Base-by-base conservation (phyloP, 495 filamentous ascomycete species). In the Aspergillus indologenus region DNA sequence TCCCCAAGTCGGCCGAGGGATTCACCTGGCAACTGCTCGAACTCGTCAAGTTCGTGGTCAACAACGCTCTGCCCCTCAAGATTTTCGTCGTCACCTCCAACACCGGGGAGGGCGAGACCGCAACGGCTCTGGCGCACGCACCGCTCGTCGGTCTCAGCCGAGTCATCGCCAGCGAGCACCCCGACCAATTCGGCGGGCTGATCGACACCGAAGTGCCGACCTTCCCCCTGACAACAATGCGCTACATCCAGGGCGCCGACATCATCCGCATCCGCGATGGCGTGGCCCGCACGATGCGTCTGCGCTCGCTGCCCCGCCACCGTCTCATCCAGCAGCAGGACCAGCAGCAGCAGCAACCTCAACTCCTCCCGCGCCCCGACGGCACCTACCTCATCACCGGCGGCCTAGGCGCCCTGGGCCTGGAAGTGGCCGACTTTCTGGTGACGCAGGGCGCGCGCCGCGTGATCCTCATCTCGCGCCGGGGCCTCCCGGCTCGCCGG, bases 331-430 rank as follows among this genome's bases (percentile, higher is more conserved):
- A 40, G 34, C 34, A 40, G 34, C 34, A 9, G 12, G 34, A 40
- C 34, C 34, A 40, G 12, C 44, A 26, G 6, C 45, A 21, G 14
- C 53, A 34, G 0, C 62, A 29, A 5, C 26, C 4, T 9, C 26
- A n/a, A n/a, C 57, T 71, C 2, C 57, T 66, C 1, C 71, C 71
- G 6, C 62, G 62, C 8, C 59, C 67, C 0, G 68, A 75, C n/a
- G 75, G 73, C 5, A 78, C 79, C 0, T 82, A 82, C 58, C 23
- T 82, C 12, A 71, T 82, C 19, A 71, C 75, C 18, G 79, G 79
- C 34, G 79, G 79, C 24, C 64, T 79, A 9, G 76, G 76, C 2
- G 71, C 65, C 12, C 65, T 82, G 1, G 79, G 79, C 14, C 66
- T 76, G 5, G 67, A 67, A 40, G 65, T 75, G 0, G 70, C 71